Conservation (phyloP, 352 stramenopile genomes). For the Saprolegnia diclina region DNA sequence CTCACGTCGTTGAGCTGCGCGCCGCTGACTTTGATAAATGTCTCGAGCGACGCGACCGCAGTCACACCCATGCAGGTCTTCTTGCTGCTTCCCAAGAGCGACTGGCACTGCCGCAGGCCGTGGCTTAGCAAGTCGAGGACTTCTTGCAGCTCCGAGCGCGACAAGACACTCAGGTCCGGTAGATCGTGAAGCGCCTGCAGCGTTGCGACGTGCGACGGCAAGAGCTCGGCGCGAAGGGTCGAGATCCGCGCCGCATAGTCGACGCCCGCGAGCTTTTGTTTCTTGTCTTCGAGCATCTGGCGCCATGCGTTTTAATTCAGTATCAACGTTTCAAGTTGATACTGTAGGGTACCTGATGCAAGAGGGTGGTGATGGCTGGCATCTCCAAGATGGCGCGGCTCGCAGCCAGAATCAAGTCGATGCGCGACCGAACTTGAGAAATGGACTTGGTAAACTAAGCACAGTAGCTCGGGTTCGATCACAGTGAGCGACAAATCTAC, state of each 20-base stretch:
- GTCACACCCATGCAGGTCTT: neutral
- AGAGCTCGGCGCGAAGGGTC: neutral
- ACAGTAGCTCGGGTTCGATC: neutral
- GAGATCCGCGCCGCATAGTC: conserved; percentile 6
- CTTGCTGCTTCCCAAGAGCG: neutral
- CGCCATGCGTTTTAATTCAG: neutral
- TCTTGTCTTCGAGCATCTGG: conserved; percentile 28
- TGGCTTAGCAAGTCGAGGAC: conserved; percentile 19
- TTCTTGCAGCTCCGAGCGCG: conserved; percentile 20
- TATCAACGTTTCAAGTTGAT: neutral
- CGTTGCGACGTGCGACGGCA: neutral
- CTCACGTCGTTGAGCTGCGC: conserved; percentile 21
- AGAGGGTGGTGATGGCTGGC: neutral
- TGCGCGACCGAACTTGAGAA: neutral
- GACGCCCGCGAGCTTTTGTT: conserved; percentile 16
- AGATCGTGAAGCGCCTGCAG: neutral
- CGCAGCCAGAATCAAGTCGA: conserved; percentile 3
- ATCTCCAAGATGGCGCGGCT: conserved; percentile 13
- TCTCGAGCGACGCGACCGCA: conserved; percentile 8
- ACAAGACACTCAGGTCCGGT: conserved; percentile 5
- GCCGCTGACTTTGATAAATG: conserved; percentile 23
- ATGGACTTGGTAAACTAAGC: conserved; percentile 21
- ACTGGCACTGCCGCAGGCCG: conserved; percentile 20
- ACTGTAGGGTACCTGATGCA: conserved; percentile 8
- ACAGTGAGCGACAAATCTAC: too few relatives aligned